phyloP scores from a whole-genome alignment of 768 basidiomycete species.

The Mycena galericulata region DNA sequence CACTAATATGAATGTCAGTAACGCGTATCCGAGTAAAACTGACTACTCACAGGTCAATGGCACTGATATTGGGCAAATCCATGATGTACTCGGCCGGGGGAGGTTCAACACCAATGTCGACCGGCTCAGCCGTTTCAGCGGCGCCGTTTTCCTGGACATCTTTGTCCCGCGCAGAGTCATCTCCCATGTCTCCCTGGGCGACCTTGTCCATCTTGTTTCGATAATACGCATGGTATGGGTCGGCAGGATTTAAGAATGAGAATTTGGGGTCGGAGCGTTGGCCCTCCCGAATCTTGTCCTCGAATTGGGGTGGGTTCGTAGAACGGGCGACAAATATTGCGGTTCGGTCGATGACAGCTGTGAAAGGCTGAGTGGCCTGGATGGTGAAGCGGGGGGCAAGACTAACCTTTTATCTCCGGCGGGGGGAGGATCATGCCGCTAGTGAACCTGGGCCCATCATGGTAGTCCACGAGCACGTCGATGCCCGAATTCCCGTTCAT shows the following conservation, averaged over 20 bases:
- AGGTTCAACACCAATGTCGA: constrained; percentile 81
- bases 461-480: constrained; percentile 48
- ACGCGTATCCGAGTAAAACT: neutral
- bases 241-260: constrained; percentile 96
- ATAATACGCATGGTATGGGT: constrained; percentile 99
- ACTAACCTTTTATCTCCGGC: constrained; percentile 92
- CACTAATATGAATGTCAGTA: constrained; percentile 57
- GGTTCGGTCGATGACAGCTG: constrained; percentile 97
- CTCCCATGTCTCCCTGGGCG: constrained; percentile 77
- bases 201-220: constrained; percentile 90
- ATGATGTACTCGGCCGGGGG: constrained; percentile 85
- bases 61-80: constrained; percentile 87
- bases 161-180: constrained; percentile 65
- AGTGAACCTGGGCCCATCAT: constrained; percentile 64
- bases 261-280: constrained; percentile 98
- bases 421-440: constrained; percentile 95
- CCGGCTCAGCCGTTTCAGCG: constrained; percentile 54
- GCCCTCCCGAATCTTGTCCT: constrained; percentile 97
- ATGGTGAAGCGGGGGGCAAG: constrained; percentile 24
- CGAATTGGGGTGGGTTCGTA: constrained; percentile 92
- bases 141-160: constrained; percentile 52
- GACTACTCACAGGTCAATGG: constrained; percentile 86
- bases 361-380: too few species aligned
- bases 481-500: constrained; percentile 56
- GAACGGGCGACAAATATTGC: constrained; percentile 92